Base-by-base conservation (phyloP, 2,329 filamentous ascomycete genomes). In the Sclerotinia spermophila region DNA sequence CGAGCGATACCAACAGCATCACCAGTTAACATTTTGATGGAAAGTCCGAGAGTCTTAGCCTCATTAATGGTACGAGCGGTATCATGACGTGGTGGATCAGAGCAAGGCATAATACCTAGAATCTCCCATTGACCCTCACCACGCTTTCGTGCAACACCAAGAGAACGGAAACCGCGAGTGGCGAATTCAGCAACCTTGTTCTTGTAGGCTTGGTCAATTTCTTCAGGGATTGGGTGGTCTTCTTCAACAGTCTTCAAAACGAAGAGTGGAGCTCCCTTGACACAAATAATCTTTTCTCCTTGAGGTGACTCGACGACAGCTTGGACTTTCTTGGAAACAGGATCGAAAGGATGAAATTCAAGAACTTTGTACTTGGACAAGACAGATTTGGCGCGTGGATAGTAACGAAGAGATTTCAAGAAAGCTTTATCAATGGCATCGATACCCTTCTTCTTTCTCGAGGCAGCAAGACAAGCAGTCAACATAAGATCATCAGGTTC, bases 371-470 rank as follows among this genome's bases (percentile, higher is more conserved):
- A 96, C 84, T 93, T 92, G 83, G 88, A 88, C 69, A 97, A 87
- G 69, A 92, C 90, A 73, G 84, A 82, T 86, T 96, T 96, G 82
- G 92, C 93, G 74, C 88, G 88, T 73, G 93, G 93, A 81, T 96
- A 97, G 84, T 86, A 90, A 80, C 88, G 88, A 74, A 97, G 89
- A 33, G 91, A 87, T 85, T 96, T 96, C 76, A 97, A 86, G 86
- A 97, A 97, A 80, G 93, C 93, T 86, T 95, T 96, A 87, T 97
- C 94, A 77, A 97, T 97, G 76, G 94, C 92, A 80, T 97, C 93
- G 74, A 97, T 94, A 85, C 93, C 93, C 86, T 96, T 96, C 87
- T 94, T 95, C 88, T 96, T 97, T 84, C 93, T 92, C 76, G 91
- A 95, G 74, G 93, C 93, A 78, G 93, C 93, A 79, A 97, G 84